Conservation (phyloP, 2,329 filamentous ascomycete genomes). For the Aspergillus fijiensis region DNA sequence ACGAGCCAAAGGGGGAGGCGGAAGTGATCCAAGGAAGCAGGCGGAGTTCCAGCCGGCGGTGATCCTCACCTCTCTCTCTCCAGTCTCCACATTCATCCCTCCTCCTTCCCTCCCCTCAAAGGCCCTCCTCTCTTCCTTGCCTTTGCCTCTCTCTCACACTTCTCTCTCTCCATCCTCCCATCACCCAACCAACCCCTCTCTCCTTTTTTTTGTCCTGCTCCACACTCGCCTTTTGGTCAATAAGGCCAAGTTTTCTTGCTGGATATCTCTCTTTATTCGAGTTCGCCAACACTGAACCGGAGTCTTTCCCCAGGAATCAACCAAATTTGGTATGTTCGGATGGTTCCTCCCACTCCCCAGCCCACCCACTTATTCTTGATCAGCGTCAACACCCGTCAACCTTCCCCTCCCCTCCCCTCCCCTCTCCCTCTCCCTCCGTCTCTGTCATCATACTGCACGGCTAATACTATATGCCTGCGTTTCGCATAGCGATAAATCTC, state of each 20-base stretch:
- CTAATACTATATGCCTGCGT: background rate
- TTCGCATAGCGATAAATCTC: background rate
- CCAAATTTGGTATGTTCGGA: background rate
- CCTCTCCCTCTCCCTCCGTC: background rate
- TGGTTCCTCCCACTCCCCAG: background rate
- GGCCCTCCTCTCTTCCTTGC: slow-evolving; percentile 1
- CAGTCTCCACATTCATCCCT: slow-evolving; percentile 1
- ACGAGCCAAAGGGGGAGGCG: background rate
- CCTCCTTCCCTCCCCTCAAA: background rate
- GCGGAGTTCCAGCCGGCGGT: slow-evolving; percentile 12
- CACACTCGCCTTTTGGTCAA: background rate
- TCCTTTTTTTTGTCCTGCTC: background rate
- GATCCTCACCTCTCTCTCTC: slow-evolving; percentile 9
- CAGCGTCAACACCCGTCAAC: background rate
- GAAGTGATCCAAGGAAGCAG: slow-evolving; percentile 9
- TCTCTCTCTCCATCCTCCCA: background rate
- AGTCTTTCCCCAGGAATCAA: background rate
- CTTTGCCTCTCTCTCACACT: background rate
- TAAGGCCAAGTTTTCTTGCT: background rate
- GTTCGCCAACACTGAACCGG: background rate
- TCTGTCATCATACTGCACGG: background rate
- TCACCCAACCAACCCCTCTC: background rate
- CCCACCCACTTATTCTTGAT: background rate
- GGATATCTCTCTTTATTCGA: background rate
- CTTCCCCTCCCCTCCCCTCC: background rate